phyloP scores from a whole-genome alignment of 306 rosid species.

The Vigna radiata region DNA sequence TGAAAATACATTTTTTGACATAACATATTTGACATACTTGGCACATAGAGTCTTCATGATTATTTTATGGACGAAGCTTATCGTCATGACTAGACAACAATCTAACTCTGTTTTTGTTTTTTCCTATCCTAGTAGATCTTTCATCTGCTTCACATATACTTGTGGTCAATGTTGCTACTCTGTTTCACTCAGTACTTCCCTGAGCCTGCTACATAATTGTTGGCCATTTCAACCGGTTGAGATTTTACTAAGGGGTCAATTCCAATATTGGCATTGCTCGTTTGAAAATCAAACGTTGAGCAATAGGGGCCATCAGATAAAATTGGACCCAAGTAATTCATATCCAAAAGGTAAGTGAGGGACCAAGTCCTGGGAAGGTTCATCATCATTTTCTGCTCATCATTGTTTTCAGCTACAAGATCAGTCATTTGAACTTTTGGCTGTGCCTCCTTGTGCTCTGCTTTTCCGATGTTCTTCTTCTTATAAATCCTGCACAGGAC shows the following conservation, averaged over 20 bases:
- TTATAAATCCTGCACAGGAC: conserved; percentile 90
- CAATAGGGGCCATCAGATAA: conserved; percentile 60
- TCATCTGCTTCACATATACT: conserved; percentile 51
- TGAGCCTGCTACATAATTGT: conserved; percentile 49
- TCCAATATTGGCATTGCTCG: conserved; percentile 44
- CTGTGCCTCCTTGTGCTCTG: conserved; percentile 56
- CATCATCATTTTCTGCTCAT: conserved; percentile 52
- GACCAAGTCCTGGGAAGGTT: conserved; percentile 74
- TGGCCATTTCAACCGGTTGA: conserved; percentile 47
- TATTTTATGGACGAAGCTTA: conserved; percentile 28
- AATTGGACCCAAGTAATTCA: conserved; percentile 76
- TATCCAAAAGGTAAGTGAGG: conserved; percentile 66
- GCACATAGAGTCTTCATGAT: conserved; percentile 24
- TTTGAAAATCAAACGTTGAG: conserved; percentile 53
- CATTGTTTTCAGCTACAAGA: conserved; percentile 30
- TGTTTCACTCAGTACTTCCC: conserved; percentile 54
- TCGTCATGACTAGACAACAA: conserved; percentile 38
- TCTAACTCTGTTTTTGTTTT: not conserved
- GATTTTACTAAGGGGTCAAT: conserved; percentile 50
- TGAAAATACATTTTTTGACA: conserved; percentile 20
- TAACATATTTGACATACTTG: conserved; percentile 25
- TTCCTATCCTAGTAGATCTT: conserved; percentile 45
- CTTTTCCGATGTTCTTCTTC: conserved; percentile 65
- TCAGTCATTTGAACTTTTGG: conserved; percentile 45
- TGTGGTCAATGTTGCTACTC: conserved; percentile 50